Evolutionary conservation across 2,329 filamentous ascomycete species (phyloP).

Genomic region (Xenoacremonium recifei): DNA sequence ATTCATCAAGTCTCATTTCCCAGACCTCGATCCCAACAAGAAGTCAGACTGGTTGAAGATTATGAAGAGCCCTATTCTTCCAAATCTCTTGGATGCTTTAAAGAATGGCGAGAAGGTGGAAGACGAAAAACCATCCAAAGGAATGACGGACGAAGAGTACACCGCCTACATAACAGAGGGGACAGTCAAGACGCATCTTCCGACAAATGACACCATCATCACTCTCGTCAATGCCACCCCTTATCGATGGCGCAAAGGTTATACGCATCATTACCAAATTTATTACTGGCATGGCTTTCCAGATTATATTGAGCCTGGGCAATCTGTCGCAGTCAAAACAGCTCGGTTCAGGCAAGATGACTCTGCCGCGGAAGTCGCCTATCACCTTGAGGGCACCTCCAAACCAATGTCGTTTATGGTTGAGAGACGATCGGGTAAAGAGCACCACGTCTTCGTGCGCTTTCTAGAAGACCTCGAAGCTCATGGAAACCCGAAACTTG

Average conservation of each 20-base stretch:
- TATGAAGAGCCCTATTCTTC: no score
- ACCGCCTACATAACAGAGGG: no score
- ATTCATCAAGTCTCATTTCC: no score
- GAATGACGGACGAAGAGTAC: background rate
- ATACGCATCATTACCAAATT: constrained; percentile 19
- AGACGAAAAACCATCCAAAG: no score
- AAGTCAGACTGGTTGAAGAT: no score
- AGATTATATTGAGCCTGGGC: constrained; percentile 25
- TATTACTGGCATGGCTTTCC: constrained; percentile 22
- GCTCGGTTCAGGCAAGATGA: constrained; percentile 6
- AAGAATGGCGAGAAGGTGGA: no score
- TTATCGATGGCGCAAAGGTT: constrained; percentile 25
- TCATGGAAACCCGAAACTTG: constrained; percentile 7
- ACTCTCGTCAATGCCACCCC: constrained; percentile 34
- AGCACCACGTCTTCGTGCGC: constrained; percentile 11
- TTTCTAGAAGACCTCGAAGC: constrained; percentile 26
- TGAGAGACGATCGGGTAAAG: constrained; percentile 11
- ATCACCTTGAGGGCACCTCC: constrained; percentile 26
- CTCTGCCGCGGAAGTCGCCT: constrained; percentile 27
- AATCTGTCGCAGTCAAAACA: constrained; percentile 12
- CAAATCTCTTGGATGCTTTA: no score
- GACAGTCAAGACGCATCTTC: no score
- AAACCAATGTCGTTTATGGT: constrained; percentile 27
- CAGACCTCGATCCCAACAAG: no score
- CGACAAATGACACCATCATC: constrained; percentile 14